These are phyloP conservation scores for Nicotiana attenuata DNA, from an alignment of 257 asterid genomes.

Conservation along the genomic window DNA sequence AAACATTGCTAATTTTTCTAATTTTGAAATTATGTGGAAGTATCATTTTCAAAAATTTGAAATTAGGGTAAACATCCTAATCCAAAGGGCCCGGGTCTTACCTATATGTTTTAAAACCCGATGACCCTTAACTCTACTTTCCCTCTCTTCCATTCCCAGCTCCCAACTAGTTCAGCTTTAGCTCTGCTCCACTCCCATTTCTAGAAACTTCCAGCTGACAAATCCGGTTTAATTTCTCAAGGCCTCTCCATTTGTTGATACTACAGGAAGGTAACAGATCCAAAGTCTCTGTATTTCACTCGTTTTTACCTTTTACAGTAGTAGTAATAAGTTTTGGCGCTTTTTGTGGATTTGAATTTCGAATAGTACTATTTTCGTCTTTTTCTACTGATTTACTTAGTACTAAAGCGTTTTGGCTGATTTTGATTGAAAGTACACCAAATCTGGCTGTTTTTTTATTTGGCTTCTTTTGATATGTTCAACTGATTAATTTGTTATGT, in stretches of 20 bases:
- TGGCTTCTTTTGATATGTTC: neutral
- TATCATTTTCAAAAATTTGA: neutral
- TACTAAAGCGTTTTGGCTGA: neutral
- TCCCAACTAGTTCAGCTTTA: neutral
- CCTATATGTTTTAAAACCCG: neutral
- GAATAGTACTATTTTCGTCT: neutral
- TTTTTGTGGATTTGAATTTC: slow-evolving; percentile 1
- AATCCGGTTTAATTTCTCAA: neutral
- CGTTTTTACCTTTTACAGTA: neutral
- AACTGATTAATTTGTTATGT: neutral
- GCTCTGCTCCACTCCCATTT: neutral
- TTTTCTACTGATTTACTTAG: neutral
- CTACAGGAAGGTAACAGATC: neutral
- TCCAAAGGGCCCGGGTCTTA: neutral
- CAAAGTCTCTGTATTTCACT: neutral
- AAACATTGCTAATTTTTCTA: too few relatives aligned
- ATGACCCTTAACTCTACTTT: neutral
- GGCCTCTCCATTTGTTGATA: neutral
- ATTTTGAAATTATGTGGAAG: too few relatives aligned
- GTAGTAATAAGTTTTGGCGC: neutral
- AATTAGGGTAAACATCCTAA: neutral
- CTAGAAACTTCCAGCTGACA: neutral
- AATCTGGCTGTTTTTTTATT: neutral
- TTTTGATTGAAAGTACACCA: neutral
- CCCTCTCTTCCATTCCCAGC: neutral